phyloP scores from a whole-genome alignment of 2,329 filamentous ascomycete genomes.

The Pseudogymnoascus sp. region DNA sequence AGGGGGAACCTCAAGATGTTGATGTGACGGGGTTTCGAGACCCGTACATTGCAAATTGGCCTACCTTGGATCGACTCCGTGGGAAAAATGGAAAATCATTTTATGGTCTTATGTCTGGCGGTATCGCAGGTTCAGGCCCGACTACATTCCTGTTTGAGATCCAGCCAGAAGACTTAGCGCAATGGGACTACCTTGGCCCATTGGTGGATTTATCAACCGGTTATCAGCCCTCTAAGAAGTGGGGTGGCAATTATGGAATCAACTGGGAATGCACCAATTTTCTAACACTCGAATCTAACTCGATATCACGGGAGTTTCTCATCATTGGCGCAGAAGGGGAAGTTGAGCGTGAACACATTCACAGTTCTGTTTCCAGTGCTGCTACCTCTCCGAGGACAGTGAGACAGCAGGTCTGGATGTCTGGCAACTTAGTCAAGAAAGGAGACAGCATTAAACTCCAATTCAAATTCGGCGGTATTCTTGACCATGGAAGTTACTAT shows the following conservation, averaged over 20 bases:
- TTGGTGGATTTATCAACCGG: background rate
- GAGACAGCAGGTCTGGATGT: conserved; percentile 13
- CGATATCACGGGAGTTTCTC: background rate
- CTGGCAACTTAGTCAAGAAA: background rate
- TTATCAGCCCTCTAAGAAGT: background rate
- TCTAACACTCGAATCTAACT: background rate
- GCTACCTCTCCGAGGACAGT: background rate
- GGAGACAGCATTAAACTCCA: conserved; percentile 6
- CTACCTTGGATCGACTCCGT: conserved; percentile 21
- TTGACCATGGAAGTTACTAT: conserved; percentile 18
- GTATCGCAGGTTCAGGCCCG: background rate
- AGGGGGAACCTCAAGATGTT: conserved; percentile 25
- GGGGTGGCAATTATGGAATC: conserved; percentile 9
- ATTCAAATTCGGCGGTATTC: conserved; percentile 13
- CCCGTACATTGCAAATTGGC: conserved; percentile 28
- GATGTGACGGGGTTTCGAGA: conserved; percentile 30
- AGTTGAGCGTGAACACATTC: background rate
- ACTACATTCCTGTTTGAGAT: conserved; percentile 10
- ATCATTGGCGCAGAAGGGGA: conserved; percentile 7
- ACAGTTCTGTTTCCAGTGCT: background rate
- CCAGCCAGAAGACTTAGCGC: background rate
- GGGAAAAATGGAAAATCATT: conserved; percentile 14
- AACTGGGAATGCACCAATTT: conserved; percentile 11
- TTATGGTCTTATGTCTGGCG: conserved; percentile 12
- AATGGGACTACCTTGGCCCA: conserved; percentile 6